phyloP scores from a whole-genome alignment of 2,329 filamentous ascomycete species.

The Pseudocercospora crystallina region DNA sequence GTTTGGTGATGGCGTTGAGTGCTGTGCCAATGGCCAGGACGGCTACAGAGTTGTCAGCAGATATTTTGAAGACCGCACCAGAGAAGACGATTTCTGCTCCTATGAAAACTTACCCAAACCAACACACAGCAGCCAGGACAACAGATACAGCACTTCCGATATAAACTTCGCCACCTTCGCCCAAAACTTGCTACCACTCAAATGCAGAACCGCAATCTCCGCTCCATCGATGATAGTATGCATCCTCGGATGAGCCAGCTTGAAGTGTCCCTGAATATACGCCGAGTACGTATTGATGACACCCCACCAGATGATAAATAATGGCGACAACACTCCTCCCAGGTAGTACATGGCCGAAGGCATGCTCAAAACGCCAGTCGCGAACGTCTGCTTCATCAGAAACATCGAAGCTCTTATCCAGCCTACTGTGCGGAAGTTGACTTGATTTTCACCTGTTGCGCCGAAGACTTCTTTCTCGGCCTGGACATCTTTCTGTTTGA shows the following conservation, averaged over 20 bases:
- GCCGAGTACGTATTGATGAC: conserved; percentile 21
- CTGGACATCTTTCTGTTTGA: neutral
- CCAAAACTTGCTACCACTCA: conserved; percentile 4
- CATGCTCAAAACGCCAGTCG: conserved; percentile 21
- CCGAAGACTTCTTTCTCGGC: conserved; percentile 14
- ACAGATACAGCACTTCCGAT: conserved; percentile 10
- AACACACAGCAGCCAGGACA: conserved; percentile 17
- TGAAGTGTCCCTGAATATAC: conserved; percentile 21
- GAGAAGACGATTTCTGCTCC: no score
- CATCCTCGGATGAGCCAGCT: conserved; percentile 20
- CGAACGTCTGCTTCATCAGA: conserved; percentile 23
- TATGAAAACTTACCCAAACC: neutral
- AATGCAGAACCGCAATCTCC: conserved; percentile 12
- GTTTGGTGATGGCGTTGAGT: conserved; percentile 16
- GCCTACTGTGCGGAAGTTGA: conserved; percentile 21
- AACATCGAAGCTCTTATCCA: conserved; percentile 19
- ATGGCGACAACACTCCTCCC: conserved; percentile 16
- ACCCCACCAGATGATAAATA: conserved; percentile 22
- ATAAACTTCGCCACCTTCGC: conserved; percentile 5
- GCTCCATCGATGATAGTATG: conserved; percentile 22
- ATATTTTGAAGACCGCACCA: no score
- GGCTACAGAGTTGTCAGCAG: neutral
- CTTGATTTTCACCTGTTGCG: conserved; percentile 4
- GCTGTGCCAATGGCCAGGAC: conserved; percentile 12
- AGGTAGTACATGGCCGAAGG: conserved; percentile 22